Conservation (phyloP, 2,329 filamentous ascomycete species). For the Fusarium scirpi region DNA sequence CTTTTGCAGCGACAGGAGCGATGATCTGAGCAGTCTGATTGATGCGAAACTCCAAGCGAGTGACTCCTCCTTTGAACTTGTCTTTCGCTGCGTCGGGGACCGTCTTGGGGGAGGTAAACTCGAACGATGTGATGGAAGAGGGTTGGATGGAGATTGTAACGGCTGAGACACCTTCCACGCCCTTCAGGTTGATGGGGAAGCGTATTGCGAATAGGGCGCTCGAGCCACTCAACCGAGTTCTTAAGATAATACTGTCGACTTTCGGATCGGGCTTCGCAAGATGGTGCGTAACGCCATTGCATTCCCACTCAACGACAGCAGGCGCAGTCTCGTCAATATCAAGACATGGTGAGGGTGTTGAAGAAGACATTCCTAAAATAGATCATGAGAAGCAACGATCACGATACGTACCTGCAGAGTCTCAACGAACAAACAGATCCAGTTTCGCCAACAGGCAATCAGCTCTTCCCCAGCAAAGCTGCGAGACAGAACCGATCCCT, state of each 20-base stretch:
- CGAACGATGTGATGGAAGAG: slow-evolving; percentile 27
- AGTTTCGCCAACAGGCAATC: slow-evolving; percentile 19
- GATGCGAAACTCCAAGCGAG: slow-evolving; percentile 3
- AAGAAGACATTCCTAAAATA: slow-evolving; percentile 11
- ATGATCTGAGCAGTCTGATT: not conserved
- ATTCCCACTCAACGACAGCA: slow-evolving; percentile 20
- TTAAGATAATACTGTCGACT: slow-evolving; percentile 6
- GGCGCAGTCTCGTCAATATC: slow-evolving; percentile 14
- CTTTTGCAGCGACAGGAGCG: not conserved
- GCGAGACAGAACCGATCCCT: slow-evolving; percentile 17
- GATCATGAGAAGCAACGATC: slow-evolving; percentile 6
- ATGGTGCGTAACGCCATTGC: slow-evolving; percentile 4
- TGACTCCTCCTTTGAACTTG: slow-evolving; percentile 1
- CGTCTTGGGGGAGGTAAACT: not conserved
- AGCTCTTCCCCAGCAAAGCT: slow-evolving; percentile 14
- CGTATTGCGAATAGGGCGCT: slow-evolving; percentile 6
- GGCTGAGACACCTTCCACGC: slow-evolving; percentile 1
- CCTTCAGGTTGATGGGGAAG: slow-evolving; percentile 28
- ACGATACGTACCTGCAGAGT: slow-evolving; percentile 5
- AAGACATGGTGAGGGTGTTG: slow-evolving; percentile 14
- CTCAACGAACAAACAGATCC: not conserved
- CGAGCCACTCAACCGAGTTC: not conserved
- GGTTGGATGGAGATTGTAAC: slow-evolving; percentile 11
- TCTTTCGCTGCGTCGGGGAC: slow-evolving; percentile 6
- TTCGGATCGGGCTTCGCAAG: slow-evolving; percentile 26